Evolutionary conservation across 306 rosid species (phyloP).

Genomic region (Delonix regia): DNA sequence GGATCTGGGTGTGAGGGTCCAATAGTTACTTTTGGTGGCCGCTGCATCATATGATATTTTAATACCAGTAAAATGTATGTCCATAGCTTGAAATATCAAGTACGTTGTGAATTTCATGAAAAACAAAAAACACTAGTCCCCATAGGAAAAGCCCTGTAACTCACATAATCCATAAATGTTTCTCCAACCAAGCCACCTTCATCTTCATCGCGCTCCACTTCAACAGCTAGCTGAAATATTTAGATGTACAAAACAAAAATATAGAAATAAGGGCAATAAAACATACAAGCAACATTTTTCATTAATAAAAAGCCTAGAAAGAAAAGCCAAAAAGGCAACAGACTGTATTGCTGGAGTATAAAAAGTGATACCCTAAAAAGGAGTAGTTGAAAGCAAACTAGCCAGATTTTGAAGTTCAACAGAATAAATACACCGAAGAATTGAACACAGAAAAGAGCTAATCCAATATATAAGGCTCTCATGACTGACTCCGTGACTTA

Average conservation of each 20-base stretch:
- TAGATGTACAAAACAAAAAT: constrained; percentile 32
- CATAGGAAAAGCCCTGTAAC: constrained; percentile 43
- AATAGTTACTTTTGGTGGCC: constrained; percentile 92
- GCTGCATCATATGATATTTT: constrained; percentile 58
- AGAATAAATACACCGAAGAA: neutral
- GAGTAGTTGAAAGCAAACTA: neutral
- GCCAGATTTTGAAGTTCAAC: constrained; percentile 1
- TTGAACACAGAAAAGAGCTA: neutral
- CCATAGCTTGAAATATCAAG: constrained; percentile 36
- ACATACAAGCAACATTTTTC: constrained; percentile 25
- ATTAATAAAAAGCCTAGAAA: neutral
- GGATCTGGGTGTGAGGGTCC: constrained; percentile 98
- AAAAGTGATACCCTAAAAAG: neutral
- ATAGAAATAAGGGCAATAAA: constrained; percentile 13
- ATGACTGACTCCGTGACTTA: neutral
- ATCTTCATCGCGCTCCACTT: constrained; percentile 98
- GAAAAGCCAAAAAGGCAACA: neutral
- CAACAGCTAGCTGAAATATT: constrained; percentile 80
- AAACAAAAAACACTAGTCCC: constrained; percentile 24
- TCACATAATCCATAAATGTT: constrained; percentile 97
- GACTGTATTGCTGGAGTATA: neutral
- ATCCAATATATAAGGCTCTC: neutral
- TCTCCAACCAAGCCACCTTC: constrained; percentile 95
- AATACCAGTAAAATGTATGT: constrained; percentile 33
- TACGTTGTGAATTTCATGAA: constrained; percentile 24